phyloP scores from a whole-genome alignment of 805 yeast genomes.

The Yarrowia osloensis region DNA sequence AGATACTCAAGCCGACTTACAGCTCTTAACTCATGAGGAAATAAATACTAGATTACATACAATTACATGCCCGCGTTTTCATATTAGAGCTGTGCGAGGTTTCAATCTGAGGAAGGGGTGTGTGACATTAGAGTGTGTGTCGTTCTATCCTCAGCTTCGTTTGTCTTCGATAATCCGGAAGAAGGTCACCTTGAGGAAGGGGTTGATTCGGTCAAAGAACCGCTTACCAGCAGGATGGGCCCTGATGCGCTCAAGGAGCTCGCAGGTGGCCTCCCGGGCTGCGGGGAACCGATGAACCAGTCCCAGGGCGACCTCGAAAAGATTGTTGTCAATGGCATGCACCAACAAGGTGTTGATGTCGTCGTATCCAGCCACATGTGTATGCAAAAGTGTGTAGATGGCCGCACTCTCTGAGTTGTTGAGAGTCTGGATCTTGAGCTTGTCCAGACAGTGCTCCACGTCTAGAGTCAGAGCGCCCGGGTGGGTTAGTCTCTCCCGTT shows the following conservation, averaged over 20 bases:
- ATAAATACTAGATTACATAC: conserved; percentile 28
- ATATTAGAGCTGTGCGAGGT: conserved; percentile 8
- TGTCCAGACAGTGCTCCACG: conserved; percentile 39
- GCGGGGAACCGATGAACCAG: conserved; percentile 40
- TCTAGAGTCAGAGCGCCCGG: conserved; percentile 35
- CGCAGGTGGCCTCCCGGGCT: conserved; percentile 36
- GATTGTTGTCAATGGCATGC: conserved; percentile 35
- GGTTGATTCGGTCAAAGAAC: conserved; percentile 37
- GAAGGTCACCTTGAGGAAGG: conserved; percentile 38
- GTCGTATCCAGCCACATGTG: conserved; percentile 37
- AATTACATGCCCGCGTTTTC: conserved; percentile 11
- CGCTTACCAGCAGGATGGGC: conserved; percentile 40
- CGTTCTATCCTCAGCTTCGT: conserved; percentile 4
- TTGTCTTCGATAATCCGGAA: conserved; percentile 31
- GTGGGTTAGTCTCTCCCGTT: neutral
- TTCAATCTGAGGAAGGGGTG: neutral
- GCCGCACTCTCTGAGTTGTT: conserved; percentile 37
- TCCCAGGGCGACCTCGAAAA: conserved; percentile 40
- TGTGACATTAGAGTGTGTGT: neutral
- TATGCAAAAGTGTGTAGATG: conserved; percentile 36
- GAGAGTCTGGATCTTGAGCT: conserved; percentile 37
- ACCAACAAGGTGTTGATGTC: conserved; percentile 40
- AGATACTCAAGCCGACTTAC: too few species aligned
- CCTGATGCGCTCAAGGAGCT: conserved; percentile 38
- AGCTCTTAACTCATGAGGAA: too few species aligned